These are phyloP conservation scores for Globisporangium alternatum DNA, from an alignment of 352 stramenopile genomes.

Conservation along the genomic window DNA sequence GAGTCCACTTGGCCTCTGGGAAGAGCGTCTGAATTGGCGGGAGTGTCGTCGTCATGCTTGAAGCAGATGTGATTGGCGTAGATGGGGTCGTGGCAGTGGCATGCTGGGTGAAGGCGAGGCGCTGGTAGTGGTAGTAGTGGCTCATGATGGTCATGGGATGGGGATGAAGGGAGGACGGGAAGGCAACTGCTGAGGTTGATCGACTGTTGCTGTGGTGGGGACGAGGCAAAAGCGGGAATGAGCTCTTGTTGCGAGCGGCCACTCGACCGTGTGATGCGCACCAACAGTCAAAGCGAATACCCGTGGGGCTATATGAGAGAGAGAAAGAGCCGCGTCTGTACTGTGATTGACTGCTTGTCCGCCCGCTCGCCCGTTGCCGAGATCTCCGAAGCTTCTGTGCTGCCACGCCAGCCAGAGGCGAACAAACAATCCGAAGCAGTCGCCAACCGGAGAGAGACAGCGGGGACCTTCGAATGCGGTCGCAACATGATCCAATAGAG, in stretches of 20 bases:
- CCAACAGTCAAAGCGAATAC: neutral
- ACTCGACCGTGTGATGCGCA: neutral
- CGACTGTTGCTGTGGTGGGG: conserved; percentile 5
- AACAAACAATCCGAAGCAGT: neutral
- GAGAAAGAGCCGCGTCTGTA: neutral
- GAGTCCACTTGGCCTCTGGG: conserved; percentile 5
- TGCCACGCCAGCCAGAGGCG: neutral
- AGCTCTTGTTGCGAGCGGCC: neutral
- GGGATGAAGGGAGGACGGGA: neutral
- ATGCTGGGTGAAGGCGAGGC: neutral
- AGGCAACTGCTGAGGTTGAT: conserved; percentile 18
- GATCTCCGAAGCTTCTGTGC: neutral
- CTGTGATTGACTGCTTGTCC: neutral
- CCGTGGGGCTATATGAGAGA: neutral
- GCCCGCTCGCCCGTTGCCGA: neutral
- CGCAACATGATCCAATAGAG: neutral
- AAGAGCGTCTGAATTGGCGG: conserved; percentile 17
- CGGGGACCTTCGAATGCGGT: neutral
- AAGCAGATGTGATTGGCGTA: neutral
- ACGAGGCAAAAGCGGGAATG: conserved; percentile 18
- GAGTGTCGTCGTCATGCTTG: neutral
- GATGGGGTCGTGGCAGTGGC: neutral
- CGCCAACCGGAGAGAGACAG: conserved; percentile 2
- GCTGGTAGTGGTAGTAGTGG: conserved; percentile 9
- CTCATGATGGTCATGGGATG: conserved; percentile 9